Percentiles rank a stretch among this genome's conserved stretches.
phyloP scores from a whole-genome alignment of 495 filamentous ascomycete genomes.

The Lophiostoma macrostomum region DNA sequence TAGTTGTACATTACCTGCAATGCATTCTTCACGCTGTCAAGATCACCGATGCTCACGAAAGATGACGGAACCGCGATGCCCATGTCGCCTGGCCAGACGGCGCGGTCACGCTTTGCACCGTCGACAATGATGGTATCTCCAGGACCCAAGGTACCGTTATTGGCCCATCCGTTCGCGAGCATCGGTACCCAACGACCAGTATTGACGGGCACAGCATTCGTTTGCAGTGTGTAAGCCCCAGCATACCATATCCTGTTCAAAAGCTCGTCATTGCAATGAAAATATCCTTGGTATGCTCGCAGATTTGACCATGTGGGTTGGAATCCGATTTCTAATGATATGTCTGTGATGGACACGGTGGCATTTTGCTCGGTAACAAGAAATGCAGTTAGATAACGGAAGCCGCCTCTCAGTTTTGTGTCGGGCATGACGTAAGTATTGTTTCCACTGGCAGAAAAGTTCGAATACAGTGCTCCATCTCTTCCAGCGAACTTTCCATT shows the following conservation, averaged over 20 bases:
- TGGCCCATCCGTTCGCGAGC: conserved; percentile 52
- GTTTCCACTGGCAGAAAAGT: conserved; percentile 48
- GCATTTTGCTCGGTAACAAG: conserved; percentile 43
- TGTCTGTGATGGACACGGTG: conserved; percentile 29
- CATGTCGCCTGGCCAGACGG: conserved; percentile 50
- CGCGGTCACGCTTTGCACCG: conserved; percentile 28
- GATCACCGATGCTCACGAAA: conserved; percentile 58
- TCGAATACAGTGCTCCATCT: conserved; percentile 54
- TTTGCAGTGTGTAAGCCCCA: conserved; percentile 42
- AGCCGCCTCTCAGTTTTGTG: conserved; percentile 55
- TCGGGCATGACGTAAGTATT: conserved; percentile 53
- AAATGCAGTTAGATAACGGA: conserved; percentile 60
- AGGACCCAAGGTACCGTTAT: conserved; percentile 46
- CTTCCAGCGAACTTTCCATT: conserved; percentile 52
- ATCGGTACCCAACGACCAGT: conserved; percentile 54
- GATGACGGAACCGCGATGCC: conserved; percentile 56
- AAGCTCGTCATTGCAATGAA: conserved; percentile 56
- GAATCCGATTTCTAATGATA: conserved; percentile 53
- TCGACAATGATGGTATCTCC: conserved; percentile 32
- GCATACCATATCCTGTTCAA: conserved; percentile 46
- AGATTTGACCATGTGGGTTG: conserved; percentile 65
- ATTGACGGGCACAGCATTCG: conserved; percentile 54
- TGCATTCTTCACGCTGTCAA: conserved; percentile 60
- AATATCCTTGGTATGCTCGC: conserved; percentile 61
- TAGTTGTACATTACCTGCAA: conserved; percentile 59